Base-by-base conservation (phyloP, 331 rosid genomes). In the Quercus phellos region DNA sequence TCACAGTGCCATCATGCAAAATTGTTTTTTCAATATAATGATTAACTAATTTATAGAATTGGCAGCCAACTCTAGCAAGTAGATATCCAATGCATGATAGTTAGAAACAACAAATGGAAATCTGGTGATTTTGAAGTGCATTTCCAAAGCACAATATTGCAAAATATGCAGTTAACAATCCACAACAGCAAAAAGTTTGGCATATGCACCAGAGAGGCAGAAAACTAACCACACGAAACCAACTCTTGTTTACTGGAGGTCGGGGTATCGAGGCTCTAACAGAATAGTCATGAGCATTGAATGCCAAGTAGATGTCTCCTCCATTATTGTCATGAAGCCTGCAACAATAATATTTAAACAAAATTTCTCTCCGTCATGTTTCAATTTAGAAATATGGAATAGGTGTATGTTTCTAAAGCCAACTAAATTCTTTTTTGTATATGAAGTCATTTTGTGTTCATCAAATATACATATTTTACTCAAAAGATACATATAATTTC, bases 161-260 rank as follows among this genome's bases (percentile, higher is more conserved):
- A 78, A 46, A 76, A 16, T 14, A 59, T 77, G 86, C 75, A 79
- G 21, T 43, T 59, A 75, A 63, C 30, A 27, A 64, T 43, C 60
- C 79, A 73, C 76, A 51, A 22, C 51, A 24, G 51, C 16, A 18
- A 29, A 42, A 54, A 27, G 6, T 42, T 80, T 27, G 24, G 61
- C 66, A 74, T 29, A 46, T 56, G 24, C 9, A 67, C 26, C 27
- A 51, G n/a, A 63, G 67, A 58, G 68, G 76, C 11, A 55, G 43
- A 74, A 68, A 73, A 80, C 97, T 85, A 84, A 95, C 99, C 97
- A 95, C 97, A 27, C 99, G 96, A 84, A 84, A 86, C 99, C 99
- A 93, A n/a, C 73, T 85, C 79, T 87, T 87, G 59, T 80, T 81
- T 38, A 56, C 54, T 38, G 99, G 98, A 30, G 98, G 93, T n/a